These are phyloP conservation scores for Aspergillus ruber DNA, from an alignment of 2,329 filamentous ascomycete genomes.

Conservation along the genomic window DNA sequence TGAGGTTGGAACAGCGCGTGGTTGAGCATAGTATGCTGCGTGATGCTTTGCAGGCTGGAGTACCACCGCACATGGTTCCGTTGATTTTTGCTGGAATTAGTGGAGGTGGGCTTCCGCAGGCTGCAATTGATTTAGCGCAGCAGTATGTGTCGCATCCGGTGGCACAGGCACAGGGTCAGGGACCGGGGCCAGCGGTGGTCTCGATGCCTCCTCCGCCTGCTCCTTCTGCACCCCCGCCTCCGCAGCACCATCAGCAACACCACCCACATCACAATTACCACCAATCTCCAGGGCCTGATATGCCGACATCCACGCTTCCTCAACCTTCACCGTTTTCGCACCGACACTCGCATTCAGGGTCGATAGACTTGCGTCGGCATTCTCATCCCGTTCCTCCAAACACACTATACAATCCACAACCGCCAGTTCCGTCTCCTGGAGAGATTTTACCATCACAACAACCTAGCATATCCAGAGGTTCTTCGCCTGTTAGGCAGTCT, in stretches of 20 bases:
- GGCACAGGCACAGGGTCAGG: neutral
- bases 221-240: conserved; percentile 15
- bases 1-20: conserved; percentile 65
- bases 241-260: conserved; percentile 12
- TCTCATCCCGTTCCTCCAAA: conserved; percentile 25
- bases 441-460: conserved; percentile 19
- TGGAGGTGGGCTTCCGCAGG: conserved; percentile 54
- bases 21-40: conserved; percentile 67
- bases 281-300: conserved; percentile 2
- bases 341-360: conserved; percentile 10
- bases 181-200: neutral
- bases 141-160: conserved; percentile 50
- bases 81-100: conserved; percentile 68
- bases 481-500: conserved; percentile 9
- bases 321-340: conserved; percentile 10
- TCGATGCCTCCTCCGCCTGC: neutral
- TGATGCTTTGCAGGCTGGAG: conserved; percentile 61
- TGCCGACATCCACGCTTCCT: neutral
- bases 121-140: conserved; percentile 62
- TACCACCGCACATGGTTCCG: conserved; percentile 68
- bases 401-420: conserved; percentile 21
- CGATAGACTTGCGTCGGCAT: conserved; percentile 9
- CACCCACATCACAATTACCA: conserved; percentile 13
- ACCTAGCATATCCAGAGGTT: conserved; percentile 10
- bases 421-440: conserved; percentile 10